Evolutionary conservation across 768 basidiomycete species (phyloP).

Genomic region (Fomitopsis pulvina): DNA sequence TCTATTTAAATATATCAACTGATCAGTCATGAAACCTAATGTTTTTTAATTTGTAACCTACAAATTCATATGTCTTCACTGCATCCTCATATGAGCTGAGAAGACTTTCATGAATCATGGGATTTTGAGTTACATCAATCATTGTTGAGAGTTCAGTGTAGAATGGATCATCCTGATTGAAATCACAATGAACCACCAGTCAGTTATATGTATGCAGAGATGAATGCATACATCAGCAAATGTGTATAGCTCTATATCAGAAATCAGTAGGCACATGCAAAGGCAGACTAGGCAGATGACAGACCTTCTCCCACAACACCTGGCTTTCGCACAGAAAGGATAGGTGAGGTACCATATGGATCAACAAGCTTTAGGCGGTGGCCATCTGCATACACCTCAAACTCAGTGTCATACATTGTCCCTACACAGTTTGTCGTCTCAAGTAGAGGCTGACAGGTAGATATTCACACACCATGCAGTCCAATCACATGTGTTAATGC

Average conservation of each 20-base stretch:
- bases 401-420: constrained; percentile 36
- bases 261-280: neutral
- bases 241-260: constrained; percentile 29
- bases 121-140: constrained; percentile 34
- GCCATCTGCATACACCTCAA: constrained; percentile 43
- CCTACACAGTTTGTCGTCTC: constrained; percentile 2
- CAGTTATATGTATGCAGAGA: neutral
- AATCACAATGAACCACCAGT: neutral
- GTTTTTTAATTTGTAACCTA: constrained; percentile 3
- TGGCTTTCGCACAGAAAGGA: constrained; percentile 34
- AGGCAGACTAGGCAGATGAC: neutral
- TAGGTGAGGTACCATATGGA: constrained; percentile 38
- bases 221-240: constrained; percentile 18
- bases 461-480: constrained; percentile 32
- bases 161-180: constrained; percentile 14
- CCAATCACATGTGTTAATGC: constrained; percentile 41
- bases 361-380: constrained; percentile 31
- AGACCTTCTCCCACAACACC: constrained; percentile 18
- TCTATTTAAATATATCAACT: too few species aligned
- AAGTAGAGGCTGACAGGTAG: neutral
- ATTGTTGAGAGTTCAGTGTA: constrained; percentile 11
- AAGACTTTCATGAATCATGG: constrained; percentile 24
- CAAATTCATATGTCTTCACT: constrained; percentile 33
- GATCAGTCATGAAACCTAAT: too few species aligned
- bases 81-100: constrained; percentile 37